Percentiles rank a stretch among this genome's conserved stretches.
Conservation (phyloP, 2,329 filamentous ascomycete species). For the Alternaria solani region DNA sequence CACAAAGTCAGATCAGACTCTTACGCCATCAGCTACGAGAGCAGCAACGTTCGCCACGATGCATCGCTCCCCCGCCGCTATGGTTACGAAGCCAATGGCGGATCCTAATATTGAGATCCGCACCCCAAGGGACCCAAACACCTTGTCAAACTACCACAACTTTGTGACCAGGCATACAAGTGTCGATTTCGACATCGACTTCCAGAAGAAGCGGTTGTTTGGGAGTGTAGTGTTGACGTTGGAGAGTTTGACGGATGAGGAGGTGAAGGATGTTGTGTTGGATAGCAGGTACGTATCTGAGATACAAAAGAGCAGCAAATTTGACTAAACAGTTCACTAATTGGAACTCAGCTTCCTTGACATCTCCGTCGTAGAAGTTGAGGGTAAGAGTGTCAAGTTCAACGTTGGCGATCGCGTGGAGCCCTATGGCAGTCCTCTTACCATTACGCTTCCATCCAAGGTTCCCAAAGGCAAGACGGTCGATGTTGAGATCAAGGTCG, state of each 20-base stretch:
- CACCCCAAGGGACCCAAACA: constrained; percentile 79
- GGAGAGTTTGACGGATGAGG: constrained; percentile 76
- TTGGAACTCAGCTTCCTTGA: constrained; percentile 67
- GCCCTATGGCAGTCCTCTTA: constrained; percentile 77
- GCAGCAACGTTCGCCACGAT: constrained; percentile 22
- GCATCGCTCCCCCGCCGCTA: constrained; percentile 40
- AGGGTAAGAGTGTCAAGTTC: constrained; percentile 72
- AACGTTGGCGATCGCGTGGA: constrained; percentile 72
- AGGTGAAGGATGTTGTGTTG: constrained; percentile 79
- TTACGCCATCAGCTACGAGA: background rate
- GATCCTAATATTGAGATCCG: constrained; percentile 48
- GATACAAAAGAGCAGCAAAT: background rate
- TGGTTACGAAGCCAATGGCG: constrained; percentile 51
- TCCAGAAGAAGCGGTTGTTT: constrained; percentile 76
- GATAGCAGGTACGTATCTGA: constrained; percentile 69
- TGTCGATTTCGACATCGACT: constrained; percentile 83
- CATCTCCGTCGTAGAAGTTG: constrained; percentile 74
- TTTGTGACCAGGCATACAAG: constrained; percentile 86
- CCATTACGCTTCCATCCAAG: constrained; percentile 62
- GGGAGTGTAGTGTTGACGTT: constrained; percentile 81
- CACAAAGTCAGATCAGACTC: background rate
- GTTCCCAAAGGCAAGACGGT: constrained; percentile 58
- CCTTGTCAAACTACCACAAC: constrained; percentile 87
- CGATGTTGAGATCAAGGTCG: constrained; percentile 61
- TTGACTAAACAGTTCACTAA: constrained; percentile 1